Evolutionary conservation across 2,329 filamentous ascomycete species (phyloP), one percentile per base, ranked within the genome.

Genomic region (Claviceps sp.): DNA sequence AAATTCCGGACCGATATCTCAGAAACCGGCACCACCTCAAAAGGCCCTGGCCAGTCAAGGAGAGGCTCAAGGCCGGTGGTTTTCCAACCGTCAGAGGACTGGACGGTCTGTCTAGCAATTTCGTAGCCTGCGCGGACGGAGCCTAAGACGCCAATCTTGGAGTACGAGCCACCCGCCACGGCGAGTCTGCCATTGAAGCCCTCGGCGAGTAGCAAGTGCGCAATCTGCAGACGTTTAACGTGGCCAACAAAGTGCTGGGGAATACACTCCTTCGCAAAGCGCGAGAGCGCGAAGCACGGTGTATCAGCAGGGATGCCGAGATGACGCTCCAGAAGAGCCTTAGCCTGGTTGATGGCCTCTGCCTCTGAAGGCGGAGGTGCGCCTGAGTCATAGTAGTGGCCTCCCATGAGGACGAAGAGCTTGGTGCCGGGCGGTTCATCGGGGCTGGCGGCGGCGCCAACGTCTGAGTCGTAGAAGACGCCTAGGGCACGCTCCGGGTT

Each of bases 371-470:
- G 89, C 1, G 60, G 50, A 2, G 55, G 60, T 46, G 57, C 58
- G 57, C 60, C 61, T 46, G 57, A 81, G 53, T 72, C 77, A 64
- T 88, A 97, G 78, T 87, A 88, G 69, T 96, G 89, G 1, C 93
- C 93, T 54, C 93, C 93, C 52, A 98, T 73, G 82, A 98, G 95
- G 59, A 97, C 86, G 16, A 91, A 95, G 50, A 97, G 69, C 66
- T 95, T 95, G 14, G 88, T 95, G 24, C 87, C 88, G 38, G 58
- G 57, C n/a, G 67, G 66, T 55, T 68, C 66, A 62, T 85, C 79
- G 59, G 78, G 74, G 18, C 75, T 48, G 18, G 43, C 77, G 48
- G 67, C 61, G 44, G 59, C 56, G 51, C 63, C 56, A 34, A 70
- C 77, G 56, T 88, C 82, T 2, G 83, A 87, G 67, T 95, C 89